Conservation (phyloP, 306 rosid species). For the Vigna trinervia region DNA sequence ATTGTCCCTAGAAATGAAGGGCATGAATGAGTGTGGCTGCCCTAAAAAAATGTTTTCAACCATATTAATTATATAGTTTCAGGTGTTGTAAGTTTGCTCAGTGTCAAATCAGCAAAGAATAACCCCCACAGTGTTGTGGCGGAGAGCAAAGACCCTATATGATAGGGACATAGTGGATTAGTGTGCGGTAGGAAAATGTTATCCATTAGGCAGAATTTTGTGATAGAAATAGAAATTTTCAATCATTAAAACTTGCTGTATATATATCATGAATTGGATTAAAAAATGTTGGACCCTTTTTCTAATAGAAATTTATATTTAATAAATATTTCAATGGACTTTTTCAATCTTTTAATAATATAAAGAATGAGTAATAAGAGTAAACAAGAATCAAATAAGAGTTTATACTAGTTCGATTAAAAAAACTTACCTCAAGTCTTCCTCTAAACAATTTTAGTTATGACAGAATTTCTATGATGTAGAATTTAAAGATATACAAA, state of each 20-base stretch:
- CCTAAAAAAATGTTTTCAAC: neutral
- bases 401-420: no score
- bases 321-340: no score
- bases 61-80: neutral
- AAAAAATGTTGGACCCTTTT: no score
- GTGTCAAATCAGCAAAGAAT: neutral
- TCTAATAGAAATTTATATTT: no score
- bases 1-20: constrained; percentile 38
- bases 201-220: neutral
- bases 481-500: no score
- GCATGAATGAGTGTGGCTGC: constrained; percentile 28
- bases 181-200: neutral
- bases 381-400: no score
- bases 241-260: neutral
- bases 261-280: no score
- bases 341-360: no score
- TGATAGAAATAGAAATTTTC: neutral
- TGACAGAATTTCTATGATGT: no score
- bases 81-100: neutral
- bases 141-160: neutral
- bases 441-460: fast-evolving
- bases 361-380: no score
- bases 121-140: neutral
- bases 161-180: neutral
- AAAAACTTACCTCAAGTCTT: no score